Evolutionary conservation across 2,329 filamentous ascomycete genomes (phyloP), one percentile per base, ranked within the genome.

Genomic region (Bertia moriformis): DNA sequence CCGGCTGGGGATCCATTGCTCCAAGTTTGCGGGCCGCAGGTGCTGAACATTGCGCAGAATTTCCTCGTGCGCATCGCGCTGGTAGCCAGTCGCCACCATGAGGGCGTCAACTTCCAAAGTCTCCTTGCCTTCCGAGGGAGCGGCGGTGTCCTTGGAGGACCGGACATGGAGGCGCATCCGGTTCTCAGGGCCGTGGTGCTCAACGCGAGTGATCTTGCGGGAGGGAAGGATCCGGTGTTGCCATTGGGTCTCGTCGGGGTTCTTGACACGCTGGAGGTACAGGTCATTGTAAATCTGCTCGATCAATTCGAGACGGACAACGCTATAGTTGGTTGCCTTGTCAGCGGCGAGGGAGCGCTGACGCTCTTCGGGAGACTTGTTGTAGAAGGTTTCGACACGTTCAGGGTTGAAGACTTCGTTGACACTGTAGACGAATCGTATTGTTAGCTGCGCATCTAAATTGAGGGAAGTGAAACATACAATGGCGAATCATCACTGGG

Each of bases 401-500:
- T 81, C 77, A 1, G 89, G 89, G 62, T 96, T 87, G 67, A 96
- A 96, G 53, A 96, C 84, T 51, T 91, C 87, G 58, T 96, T 96
- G 49, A 96, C 87, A 51, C 83, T 88, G n/a, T n/a, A n/a, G n/a
- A 45, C 38, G 18, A 18, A 1, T n/a, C 14, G 38, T 15, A 32
- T 27, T 19, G 40, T 30, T 39, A 19, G 27, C n/a, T 36, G 14
- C 4, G 5, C 13, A 14, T 39, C 18, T 32, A 41, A 19, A 45
- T 43, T 22, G n/a, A n/a, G n/a, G n/a, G n/a, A n/a, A 32, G 20
- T 14, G 33, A 24, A 22, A 70, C 82, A 65, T 66, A 88, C 83
- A 96, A 96, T 14, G 89, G 91, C 40, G 86, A 94, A 57, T 96
- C 91, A 54, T 98, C 89, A 53, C 86, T 93, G 1, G 89, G 89